Percentiles rank a stretch among this genome's conserved stretches.
Conservation (phyloP, 768 basidiomycete genomes). For the Phallus indusiatus region DNA sequence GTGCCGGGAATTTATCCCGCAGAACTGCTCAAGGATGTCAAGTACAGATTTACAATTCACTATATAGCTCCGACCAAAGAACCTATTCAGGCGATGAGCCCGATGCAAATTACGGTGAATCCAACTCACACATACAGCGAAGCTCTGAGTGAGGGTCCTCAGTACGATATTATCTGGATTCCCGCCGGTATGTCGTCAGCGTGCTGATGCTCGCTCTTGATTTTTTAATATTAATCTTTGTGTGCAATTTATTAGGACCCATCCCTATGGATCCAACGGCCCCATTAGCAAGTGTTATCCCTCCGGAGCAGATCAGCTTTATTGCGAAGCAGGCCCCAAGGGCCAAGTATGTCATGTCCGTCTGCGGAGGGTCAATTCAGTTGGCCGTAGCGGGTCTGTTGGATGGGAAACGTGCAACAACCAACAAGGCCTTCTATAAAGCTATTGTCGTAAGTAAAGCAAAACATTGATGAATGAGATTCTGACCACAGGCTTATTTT, state of each 20-base stretch:
- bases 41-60: not conserved
- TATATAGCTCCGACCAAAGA: slow-evolving; percentile 2
- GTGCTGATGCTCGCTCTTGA: too few relatives aligned
- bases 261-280: slow-evolving; percentile 21
- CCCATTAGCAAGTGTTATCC: slow-evolving; percentile 16
- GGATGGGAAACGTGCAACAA: slow-evolving; percentile 11
- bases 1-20: not conserved
- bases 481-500: not conserved
- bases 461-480: not conserved
- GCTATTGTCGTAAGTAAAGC: not conserved
- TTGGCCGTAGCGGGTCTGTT: slow-evolving; percentile 8
- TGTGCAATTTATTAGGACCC: slow-evolving; percentile 24
- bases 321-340: not conserved
- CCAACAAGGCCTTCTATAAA: slow-evolving; percentile 6
- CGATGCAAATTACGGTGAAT: slow-evolving; percentile 3
- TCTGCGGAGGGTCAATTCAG: slow-evolving; percentile 7
- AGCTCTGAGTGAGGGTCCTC: slow-evolving; percentile 14
- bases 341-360: slow-evolving; percentile 13
- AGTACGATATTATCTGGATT: slow-evolving; percentile 22
- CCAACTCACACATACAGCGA: slow-evolving; percentile 19
- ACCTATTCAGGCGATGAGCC: not conserved
- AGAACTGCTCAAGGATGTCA: not conserved
- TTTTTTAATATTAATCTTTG: too few relatives aligned
- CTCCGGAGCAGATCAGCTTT: slow-evolving; percentile 15
- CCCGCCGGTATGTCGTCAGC: slow-evolving; percentile 24